Conservation (phyloP, 805 yeast genomes). For the Metschnikowia continentalis region DNA sequence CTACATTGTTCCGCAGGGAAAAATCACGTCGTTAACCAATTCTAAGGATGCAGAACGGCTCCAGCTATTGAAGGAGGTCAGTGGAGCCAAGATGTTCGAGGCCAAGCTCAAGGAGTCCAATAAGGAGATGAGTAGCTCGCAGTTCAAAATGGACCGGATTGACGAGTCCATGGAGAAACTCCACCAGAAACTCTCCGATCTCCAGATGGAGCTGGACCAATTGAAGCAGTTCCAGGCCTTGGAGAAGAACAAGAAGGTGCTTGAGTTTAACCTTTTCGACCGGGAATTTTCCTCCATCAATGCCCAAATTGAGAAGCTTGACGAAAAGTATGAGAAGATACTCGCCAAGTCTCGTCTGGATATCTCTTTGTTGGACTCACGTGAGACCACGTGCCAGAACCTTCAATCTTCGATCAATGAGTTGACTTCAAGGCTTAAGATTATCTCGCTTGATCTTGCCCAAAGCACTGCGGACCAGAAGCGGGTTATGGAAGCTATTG, state of each 20-base stretch:
- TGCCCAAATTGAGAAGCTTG: constrained; percentile 56
- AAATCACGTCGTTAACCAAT: constrained; percentile 81
- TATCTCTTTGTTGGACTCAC: constrained; percentile 52
- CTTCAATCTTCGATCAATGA: constrained; percentile 44
- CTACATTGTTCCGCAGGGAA: constrained; percentile 96
- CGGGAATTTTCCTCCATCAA: constrained; percentile 66
- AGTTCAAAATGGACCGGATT: constrained; percentile 63
- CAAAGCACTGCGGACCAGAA: constrained; percentile 49
- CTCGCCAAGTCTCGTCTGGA: constrained; percentile 51
- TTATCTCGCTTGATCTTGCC: constrained; percentile 52
- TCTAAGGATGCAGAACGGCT: constrained; percentile 84
- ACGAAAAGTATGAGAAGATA: constrained; percentile 49
- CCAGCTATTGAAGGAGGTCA: constrained; percentile 78
- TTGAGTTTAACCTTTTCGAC: constrained; percentile 72
- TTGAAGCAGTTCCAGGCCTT: constrained; percentile 63
- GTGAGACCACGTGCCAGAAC: constrained; percentile 50
- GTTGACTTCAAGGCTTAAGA: constrained; percentile 45
- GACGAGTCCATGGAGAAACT: constrained; percentile 69
- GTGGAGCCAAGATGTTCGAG: constrained; percentile 93
- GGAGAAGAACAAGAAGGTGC: constrained; percentile 63
- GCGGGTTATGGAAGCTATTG: constrained; percentile 46
- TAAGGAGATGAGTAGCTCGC: constrained; percentile 74
- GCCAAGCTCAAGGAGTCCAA: constrained; percentile 70
- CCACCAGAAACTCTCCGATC: constrained; percentile 67
- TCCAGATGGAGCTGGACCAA: constrained; percentile 77